A percentile compares a stretch with the other conserved stretches of the same genome.
phyloP scores from a whole-genome alignment of 768 basidiomycete species.

The Sporobolomyces phaffii region DNA sequence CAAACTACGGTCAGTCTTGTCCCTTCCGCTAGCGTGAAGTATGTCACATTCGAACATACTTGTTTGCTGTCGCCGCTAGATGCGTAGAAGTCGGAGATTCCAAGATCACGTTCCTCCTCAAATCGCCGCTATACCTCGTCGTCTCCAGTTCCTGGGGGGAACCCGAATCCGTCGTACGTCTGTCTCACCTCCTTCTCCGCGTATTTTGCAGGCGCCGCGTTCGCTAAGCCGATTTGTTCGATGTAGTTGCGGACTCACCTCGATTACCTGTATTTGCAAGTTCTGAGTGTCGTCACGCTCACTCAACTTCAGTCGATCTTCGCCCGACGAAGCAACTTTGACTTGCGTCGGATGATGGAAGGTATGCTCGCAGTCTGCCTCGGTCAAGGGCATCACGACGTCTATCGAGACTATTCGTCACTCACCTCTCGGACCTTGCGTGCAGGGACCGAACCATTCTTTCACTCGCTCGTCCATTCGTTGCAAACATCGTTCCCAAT shows the following conservation, averaged over 20 bases:
- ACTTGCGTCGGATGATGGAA: conserved; percentile 54
- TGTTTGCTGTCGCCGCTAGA: conserved; percentile 44
- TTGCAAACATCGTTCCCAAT: conserved; percentile 62
- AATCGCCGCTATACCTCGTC: conserved; percentile 85
- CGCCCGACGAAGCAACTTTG: conserved; percentile 82
- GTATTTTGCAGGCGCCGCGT: neutral
- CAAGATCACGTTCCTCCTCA: conserved; percentile 76
- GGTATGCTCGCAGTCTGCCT: conserved; percentile 44
- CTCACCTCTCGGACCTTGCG: neutral
- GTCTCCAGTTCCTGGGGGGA: conserved; percentile 81
- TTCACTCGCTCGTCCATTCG: conserved; percentile 55
- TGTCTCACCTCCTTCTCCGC: neutral
- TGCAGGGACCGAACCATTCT: conserved; percentile 57
- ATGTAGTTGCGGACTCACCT: conserved; percentile 91
- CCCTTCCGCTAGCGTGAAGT: neutral
- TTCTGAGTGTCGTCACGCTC: conserved; percentile 80
- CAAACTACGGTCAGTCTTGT: conserved; percentile 49
- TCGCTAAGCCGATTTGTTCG: no score
- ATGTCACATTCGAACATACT: neutral
- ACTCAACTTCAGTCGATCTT: conserved; percentile 79
- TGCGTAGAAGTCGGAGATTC: conserved; percentile 77
- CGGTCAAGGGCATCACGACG: no score
- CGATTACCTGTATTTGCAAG: conserved; percentile 90
- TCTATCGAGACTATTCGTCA: no score
- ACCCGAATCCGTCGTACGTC: conserved; percentile 84